A percentile compares a stretch with the other conserved stretches of the same genome.
Conservation (phyloP, 305 asterid genomes). For the Striga hermonthica region DNA sequence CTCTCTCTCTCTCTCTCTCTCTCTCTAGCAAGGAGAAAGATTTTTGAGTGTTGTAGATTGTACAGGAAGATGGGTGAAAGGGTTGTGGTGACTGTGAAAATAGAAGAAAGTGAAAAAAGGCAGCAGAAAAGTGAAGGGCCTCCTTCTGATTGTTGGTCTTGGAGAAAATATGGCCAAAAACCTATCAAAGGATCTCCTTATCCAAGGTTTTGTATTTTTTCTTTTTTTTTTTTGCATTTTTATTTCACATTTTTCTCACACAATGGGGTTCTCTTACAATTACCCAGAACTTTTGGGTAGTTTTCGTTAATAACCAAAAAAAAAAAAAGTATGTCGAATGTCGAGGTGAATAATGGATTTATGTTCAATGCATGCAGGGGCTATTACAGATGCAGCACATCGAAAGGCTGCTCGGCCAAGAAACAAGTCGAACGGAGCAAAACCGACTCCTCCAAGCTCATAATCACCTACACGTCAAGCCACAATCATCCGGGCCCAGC, state of each 20-base stretch:
- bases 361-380: conserved; percentile 48
- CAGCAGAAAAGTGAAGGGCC: conserved; percentile 59
- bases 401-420: conserved; percentile 80
- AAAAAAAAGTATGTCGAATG: too few relatives aligned
- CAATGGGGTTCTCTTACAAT: background rate
- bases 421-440: conserved; percentile 81
- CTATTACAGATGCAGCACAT: conserved; percentile 82
- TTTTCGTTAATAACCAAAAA: background rate
- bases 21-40: background rate
- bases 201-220: conserved; percentile 55
- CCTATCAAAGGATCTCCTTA: conserved; percentile 89
- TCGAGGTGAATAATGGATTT: too few relatives aligned
- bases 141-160: conserved; percentile 75
- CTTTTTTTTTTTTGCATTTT: background rate
- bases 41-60: background rate
- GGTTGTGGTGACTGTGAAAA: conserved; percentile 55
- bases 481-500: conserved; percentile 63
- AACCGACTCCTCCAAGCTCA: conserved; percentile 62
- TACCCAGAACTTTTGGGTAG: background rate
- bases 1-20: background rate
- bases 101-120: conserved; percentile 42
- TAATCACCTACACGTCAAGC: conserved; percentile 64
- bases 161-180: conserved; percentile 92
- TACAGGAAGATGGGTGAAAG: conserved; percentile 54
- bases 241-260: background rate